These are phyloP conservation scores for Coniferiporia sulphurascens DNA, from an alignment of 1,284 basidiomycete genomes.

Conservation along the genomic window DNA sequence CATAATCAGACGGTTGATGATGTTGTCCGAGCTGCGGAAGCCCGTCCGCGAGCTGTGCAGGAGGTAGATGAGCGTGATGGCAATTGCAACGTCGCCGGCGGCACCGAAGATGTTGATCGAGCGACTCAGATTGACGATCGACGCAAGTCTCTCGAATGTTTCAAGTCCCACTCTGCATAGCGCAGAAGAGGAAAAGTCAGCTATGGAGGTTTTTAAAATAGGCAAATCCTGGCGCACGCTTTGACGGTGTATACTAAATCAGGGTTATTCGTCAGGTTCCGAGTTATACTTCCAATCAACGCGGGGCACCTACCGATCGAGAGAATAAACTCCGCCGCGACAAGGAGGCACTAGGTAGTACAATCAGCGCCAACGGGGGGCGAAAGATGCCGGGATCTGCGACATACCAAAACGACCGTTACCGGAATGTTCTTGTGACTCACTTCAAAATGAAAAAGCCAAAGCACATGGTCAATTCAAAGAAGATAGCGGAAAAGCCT, in stretches of 20 bases:
- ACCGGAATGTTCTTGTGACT: slow-evolving; percentile 12
- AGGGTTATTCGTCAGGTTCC: not conserved
- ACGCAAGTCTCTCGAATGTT: slow-evolving; percentile 9
- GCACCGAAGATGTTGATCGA: slow-evolving; percentile 15
- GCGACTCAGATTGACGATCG: slow-evolving; percentile 11
- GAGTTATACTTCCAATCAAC: not conserved
- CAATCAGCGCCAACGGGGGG: not conserved
- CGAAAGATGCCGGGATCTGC: not conserved
- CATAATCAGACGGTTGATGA: slow-evolving; percentile 18
- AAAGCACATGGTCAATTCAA: not conserved
- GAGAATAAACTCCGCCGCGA: not conserved
- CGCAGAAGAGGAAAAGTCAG: not conserved
- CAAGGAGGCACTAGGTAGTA: not conserved
- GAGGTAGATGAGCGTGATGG: slow-evolving; percentile 13
- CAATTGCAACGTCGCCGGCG: slow-evolving; percentile 14
- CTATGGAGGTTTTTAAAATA: not conserved
- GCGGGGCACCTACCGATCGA: slow-evolving; percentile 1
- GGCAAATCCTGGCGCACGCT: not conserved
- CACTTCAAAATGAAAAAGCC: slow-evolving; percentile 1
- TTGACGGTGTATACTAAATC: slow-evolving; percentile 7
- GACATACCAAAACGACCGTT: slow-evolving; percentile 4
- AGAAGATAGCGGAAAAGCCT: not conserved
- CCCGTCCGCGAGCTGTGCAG: slow-evolving; percentile 16
- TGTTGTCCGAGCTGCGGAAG: slow-evolving; percentile 15
- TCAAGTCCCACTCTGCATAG: not conserved